A percentile compares a stretch with the other conserved stretches of the same genome.
Evolutionary conservation across 2,329 filamentous ascomycete genomes (phyloP).

Genomic region (Xylaria sp.): DNA sequence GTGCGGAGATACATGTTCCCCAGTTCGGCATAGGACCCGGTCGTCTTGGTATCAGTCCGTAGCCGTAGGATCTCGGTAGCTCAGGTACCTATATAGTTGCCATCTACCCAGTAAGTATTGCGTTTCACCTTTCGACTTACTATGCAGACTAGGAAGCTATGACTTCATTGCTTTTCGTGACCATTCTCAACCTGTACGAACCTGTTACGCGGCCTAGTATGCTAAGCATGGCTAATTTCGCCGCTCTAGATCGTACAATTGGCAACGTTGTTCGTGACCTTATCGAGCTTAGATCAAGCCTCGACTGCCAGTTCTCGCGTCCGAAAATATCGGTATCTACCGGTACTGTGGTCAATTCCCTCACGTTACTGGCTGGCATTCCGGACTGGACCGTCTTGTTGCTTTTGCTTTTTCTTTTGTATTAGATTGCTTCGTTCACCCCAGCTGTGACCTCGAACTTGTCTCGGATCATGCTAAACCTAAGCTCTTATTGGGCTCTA

Average conservation of each 20-base stretch:
- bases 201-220: background rate
- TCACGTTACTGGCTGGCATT: background rate
- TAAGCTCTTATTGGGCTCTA: background rate
- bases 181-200: background rate
- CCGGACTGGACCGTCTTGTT: background rate
- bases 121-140: background rate
- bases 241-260: background rate
- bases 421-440: background rate
- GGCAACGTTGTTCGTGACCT: background rate
- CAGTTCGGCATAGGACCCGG: background rate
- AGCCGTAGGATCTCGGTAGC: background rate
- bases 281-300: background rate
- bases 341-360: too few relatives aligned
- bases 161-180: background rate
- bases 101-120: background rate
- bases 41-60: background rate
- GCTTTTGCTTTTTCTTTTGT: slow-evolving; percentile 7
- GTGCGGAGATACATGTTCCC: background rate
- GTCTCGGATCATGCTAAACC: background rate
- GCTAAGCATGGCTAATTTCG: too few relatives aligned
- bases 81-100: background rate
- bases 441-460: background rate
- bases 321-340: background rate
- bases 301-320: background rate
- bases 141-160: background rate